Conservation (phyloP, 192 early-diverging fungal species). For the Entomortierella parvispora region DNA sequence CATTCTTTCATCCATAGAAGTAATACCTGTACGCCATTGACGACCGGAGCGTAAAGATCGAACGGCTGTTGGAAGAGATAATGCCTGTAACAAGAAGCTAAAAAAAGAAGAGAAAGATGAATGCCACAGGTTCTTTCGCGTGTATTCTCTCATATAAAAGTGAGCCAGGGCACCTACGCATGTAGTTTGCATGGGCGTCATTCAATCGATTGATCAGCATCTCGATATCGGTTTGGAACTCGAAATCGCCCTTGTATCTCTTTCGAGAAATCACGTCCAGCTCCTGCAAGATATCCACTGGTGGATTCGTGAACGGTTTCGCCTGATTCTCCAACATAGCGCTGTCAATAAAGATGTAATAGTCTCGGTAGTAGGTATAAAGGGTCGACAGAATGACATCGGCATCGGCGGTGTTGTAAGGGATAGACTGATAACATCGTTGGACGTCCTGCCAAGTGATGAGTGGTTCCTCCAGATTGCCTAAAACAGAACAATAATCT, state of each 20-base stretch:
- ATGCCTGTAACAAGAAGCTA: constrained; percentile 36
- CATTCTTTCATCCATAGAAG: not conserved
- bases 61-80: constrained; percentile 40
- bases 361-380: constrained; percentile 27
- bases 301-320: constrained; percentile 37
- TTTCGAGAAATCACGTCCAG: constrained; percentile 19
- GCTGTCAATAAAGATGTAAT: constrained; percentile 43
- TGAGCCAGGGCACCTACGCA: constrained; percentile 14
- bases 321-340: constrained; percentile 17
- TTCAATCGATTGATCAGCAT: constrained; percentile 25
- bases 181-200: constrained; percentile 47
- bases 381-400: constrained; percentile 25
- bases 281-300: constrained; percentile 20
- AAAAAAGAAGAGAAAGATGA: not conserved
- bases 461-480: constrained; percentile 8
- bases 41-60: constrained; percentile 39
- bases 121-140: not conserved
- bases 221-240: constrained; percentile 30
- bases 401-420: constrained; percentile 29
- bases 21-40: constrained; percentile 31
- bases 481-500: constrained; percentile 25
- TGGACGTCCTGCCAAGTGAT: constrained; percentile 18
- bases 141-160: not conserved
- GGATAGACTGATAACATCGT: constrained; percentile 24
- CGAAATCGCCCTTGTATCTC: constrained; percentile 18